These are phyloP conservation scores for Baeospora myosura DNA, from an alignment of 1,284 basidiomycete genomes.

Conservation along the genomic window DNA sequence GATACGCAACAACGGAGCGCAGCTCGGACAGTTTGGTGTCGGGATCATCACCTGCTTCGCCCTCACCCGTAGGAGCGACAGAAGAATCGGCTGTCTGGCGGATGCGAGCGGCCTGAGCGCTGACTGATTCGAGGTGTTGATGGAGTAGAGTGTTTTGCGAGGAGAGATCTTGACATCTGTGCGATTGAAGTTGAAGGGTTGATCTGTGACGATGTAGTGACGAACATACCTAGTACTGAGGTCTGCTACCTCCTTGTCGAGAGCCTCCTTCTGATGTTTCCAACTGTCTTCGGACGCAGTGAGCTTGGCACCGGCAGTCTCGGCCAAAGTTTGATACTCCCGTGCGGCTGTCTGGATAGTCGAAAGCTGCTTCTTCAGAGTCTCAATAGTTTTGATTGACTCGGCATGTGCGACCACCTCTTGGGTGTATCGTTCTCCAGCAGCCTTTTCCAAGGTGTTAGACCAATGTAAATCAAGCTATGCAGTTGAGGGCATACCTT, in stretches of 20 bases:
- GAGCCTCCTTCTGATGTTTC: constrained; percentile 66
- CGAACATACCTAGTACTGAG: constrained; percentile 54
- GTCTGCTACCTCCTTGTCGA: constrained; percentile 73
- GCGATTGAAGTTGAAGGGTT: neutral
- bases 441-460: constrained; percentile 38
- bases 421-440: constrained; percentile 74
- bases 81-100: constrained; percentile 58
- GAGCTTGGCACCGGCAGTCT: constrained; percentile 72
- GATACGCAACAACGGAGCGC: constrained; percentile 74
- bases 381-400: constrained; percentile 65
- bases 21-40: constrained; percentile 66
- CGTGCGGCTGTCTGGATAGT: constrained; percentile 44
- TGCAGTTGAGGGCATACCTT: constrained; percentile 35
- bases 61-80: constrained; percentile 28
- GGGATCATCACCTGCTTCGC: constrained; percentile 38
- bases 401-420: constrained; percentile 83
- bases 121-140: constrained; percentile 82
- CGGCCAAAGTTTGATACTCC: constrained; percentile 51
- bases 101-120: constrained; percentile 72
- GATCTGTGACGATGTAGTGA: constrained; percentile 11
- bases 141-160: constrained; percentile 78
- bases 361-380: constrained; percentile 57
- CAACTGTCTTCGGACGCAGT: constrained; percentile 69
- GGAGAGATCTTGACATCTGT: constrained; percentile 67
- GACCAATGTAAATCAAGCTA: neutral